phyloP scores from a whole-genome alignment of 2,329 filamentous ascomycete genomes.

The Trichoderma asperellum region DNA sequence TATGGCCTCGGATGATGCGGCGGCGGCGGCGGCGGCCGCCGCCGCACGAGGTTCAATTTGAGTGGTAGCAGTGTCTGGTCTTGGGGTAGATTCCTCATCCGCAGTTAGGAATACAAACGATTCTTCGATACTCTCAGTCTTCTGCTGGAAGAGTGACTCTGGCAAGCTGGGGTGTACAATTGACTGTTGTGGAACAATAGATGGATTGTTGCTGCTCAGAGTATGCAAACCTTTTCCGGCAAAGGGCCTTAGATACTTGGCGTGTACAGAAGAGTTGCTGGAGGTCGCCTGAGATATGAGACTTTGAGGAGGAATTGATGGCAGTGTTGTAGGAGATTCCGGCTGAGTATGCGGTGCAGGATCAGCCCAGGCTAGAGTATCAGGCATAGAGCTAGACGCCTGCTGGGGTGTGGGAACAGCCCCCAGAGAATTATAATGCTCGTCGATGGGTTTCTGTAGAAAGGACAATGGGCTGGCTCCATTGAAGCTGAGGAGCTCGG shows the following conservation, averaged over 20 bases:
- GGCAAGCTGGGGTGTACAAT: not conserved
- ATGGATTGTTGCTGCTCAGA: slow-evolving; percentile 44
- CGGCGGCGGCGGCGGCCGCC: not conserved
- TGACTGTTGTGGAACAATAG: slow-evolving; percentile 34
- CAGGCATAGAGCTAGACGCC: slow-evolving; percentile 53
- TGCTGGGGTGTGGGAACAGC: slow-evolving; percentile 35
- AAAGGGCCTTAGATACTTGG: slow-evolving; percentile 59
- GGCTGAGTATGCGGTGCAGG: slow-evolving; percentile 48
- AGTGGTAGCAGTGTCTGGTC: slow-evolving; percentile 35
- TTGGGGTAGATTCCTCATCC: slow-evolving; percentile 29
- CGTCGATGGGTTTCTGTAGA: slow-evolving; percentile 39
- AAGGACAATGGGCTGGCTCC: slow-evolving; percentile 42
- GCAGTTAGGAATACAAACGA: slow-evolving; percentile 36
- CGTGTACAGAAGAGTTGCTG: slow-evolving; percentile 54
- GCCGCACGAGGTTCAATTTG: slow-evolving; percentile 37
- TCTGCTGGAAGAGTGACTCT: slow-evolving; percentile 29
- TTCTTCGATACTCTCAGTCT: slow-evolving; percentile 31
- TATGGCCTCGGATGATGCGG: slow-evolving; percentile 30
- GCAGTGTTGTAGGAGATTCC: slow-evolving; percentile 42
- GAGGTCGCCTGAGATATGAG: slow-evolving; percentile 58
- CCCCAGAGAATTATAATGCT: slow-evolving; percentile 33
- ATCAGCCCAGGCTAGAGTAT: slow-evolving; percentile 59
- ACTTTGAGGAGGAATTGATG: slow-evolving; percentile 56
- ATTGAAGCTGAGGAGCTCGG: slow-evolving; percentile 49
- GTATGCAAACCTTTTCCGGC: slow-evolving; percentile 60